These are phyloP conservation scores for Posidonia australis DNA, from an alignment of 106 monocot species.

Conservation along the genomic window DNA sequence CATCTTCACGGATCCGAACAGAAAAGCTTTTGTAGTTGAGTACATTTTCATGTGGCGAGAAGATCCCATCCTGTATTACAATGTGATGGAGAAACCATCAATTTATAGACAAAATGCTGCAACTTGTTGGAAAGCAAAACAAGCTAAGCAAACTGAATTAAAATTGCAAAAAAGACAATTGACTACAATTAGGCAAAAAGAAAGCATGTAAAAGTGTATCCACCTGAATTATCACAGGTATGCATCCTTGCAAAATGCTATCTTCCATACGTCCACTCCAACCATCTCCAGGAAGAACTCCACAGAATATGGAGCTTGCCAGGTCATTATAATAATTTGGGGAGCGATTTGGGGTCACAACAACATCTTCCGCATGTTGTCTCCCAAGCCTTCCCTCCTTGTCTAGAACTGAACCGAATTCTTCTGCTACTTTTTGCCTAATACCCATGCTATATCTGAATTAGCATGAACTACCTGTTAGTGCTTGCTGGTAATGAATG, in stretches of 20 bases:
- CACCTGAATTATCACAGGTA: conserved; percentile 97
- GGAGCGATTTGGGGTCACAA: conserved; percentile 50
- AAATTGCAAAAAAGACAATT: not conserved
- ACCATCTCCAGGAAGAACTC: conserved; percentile 94
- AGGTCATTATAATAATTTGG: conserved; percentile 55
- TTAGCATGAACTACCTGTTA: not conserved
- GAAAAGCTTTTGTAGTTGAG: conserved; percentile 76
- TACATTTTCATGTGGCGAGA: conserved; percentile 86
- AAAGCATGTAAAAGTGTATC: not conserved
- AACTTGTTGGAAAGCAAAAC: not conserved
- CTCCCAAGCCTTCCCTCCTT: conserved; percentile 76
- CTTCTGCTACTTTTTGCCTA: conserved; percentile 66
- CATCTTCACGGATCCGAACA: conserved; percentile 69
- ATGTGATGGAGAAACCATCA: not conserved
- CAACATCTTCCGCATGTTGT: conserved; percentile 53
- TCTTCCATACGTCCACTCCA: conserved; percentile 98
- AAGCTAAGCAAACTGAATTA: not conserved
- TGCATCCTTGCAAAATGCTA: conserved; percentile 84
- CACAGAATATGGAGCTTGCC: conserved; percentile 81
- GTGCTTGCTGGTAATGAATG: too few relatives aligned
- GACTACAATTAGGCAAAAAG: not conserved
- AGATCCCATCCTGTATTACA: conserved; percentile 68
- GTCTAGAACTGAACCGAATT: conserved; percentile 78
- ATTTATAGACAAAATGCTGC: not conserved
- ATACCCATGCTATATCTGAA: conserved; percentile 93